A percentile compares a stretch with the other conserved stretches of the same genome.
phyloP scores from a whole-genome alignment of 352 stramenopile genomes.

The Phytopythium helicoides region DNA sequence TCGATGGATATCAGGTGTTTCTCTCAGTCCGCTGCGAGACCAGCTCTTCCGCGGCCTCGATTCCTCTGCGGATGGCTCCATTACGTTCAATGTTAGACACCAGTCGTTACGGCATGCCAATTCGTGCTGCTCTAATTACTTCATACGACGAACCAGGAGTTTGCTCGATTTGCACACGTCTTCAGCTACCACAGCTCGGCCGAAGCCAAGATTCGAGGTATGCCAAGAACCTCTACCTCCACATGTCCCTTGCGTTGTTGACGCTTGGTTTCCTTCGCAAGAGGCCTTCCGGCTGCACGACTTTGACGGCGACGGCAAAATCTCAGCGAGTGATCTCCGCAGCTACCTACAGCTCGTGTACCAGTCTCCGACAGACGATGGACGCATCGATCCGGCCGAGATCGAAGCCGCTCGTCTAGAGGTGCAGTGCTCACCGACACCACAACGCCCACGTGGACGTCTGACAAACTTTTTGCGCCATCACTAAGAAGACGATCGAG shows the following conservation, averaged over 20 bases:
- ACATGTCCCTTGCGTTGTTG: background rate
- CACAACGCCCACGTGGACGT: background rate
- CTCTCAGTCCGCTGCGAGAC: constrained; percentile 43
- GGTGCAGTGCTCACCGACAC: constrained; percentile 9
- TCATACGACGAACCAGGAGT: constrained; percentile 32
- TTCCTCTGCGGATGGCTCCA: constrained; percentile 23
- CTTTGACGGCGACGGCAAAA: constrained; percentile 67
- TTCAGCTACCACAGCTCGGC: constrained; percentile 63
- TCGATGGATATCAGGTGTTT: constrained; percentile 23
- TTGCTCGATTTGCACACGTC: constrained; percentile 42
- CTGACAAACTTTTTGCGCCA: constrained; percentile 37
- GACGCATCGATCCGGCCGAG: constrained; percentile 11
- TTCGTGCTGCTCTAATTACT: too few species aligned
- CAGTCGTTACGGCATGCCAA: too few species aligned
- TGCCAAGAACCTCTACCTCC: too few species aligned
- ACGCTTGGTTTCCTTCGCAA: constrained; percentile 10
- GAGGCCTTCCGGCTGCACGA: constrained; percentile 72
- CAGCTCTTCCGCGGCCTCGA: constrained; percentile 45
- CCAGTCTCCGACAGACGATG: constrained; percentile 20
- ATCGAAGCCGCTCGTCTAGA: constrained; percentile 24
- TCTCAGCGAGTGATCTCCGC: constrained; percentile 52
- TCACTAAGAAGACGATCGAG: constrained; percentile 59
- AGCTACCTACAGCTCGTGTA: constrained; percentile 45
- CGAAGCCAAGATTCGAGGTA: constrained; percentile 51
- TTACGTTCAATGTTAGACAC: constrained; percentile 43